phyloP scores from a whole-genome alignment of 2,329 filamentous ascomycete species.

The Epichloe festucae region DNA sequence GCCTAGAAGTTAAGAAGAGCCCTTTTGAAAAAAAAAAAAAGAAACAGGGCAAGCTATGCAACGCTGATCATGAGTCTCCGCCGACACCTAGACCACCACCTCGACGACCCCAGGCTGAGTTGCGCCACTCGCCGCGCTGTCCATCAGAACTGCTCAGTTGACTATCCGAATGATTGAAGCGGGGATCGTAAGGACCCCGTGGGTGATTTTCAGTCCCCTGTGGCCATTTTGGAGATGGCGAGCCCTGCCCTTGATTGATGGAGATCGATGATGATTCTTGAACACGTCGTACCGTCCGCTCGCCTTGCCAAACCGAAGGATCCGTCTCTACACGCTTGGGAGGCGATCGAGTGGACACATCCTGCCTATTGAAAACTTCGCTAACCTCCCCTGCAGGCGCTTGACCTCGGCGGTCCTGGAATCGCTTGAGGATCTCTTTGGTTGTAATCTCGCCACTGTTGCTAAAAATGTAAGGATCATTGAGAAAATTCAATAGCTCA shows the following conservation, averaged over 20 bases:
- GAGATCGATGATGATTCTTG: conserved; percentile 40
- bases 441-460: conserved; percentile 79
- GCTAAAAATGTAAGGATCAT: conserved; percentile 71
- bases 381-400: conserved; percentile 48
- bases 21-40: not conserved
- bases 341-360: conserved; percentile 41
- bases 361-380: conserved; percentile 43
- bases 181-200: conserved; percentile 28
- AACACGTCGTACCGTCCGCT: conserved; percentile 71
- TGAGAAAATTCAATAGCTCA: conserved; percentile 75
- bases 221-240: conserved; percentile 35
- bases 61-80: conserved; percentile 23
- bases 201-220: conserved; percentile 30
- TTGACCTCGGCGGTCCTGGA: conserved; percentile 59
- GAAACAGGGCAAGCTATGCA: not conserved
- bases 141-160: conserved; percentile 26
- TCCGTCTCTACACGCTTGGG: conserved; percentile 72
- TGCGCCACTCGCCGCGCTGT: conserved; percentile 43
- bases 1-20: not conserved
- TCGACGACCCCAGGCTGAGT: conserved; percentile 41
- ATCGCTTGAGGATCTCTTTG: conserved; percentile 91
- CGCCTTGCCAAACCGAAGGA: conserved; percentile 68
- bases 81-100: conserved; percentile 38
- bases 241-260: conserved; percentile 27
- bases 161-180: conserved; percentile 32